Percentiles rank a stretch among this genome's conserved stretches.
Conservation (phyloP, 495 filamentous ascomycete genomes). For the Tuber brumale region DNA sequence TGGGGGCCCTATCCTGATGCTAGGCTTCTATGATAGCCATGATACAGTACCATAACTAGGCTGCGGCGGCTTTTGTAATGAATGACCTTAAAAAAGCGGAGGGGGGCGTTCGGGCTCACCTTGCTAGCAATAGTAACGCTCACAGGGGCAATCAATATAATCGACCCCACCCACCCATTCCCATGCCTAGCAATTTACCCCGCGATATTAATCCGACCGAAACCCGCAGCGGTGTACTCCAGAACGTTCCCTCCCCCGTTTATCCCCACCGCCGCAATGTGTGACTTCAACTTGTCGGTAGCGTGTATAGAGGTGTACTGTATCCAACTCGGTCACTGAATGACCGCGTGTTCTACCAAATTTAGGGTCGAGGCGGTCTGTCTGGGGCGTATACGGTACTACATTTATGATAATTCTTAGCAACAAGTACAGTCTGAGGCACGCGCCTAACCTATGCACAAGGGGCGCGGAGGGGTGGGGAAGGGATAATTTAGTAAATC, state of each 20-base stretch:
- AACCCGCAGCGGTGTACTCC: conserved; percentile 55
- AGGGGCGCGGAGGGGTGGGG: neutral
- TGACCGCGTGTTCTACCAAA: conserved; percentile 51
- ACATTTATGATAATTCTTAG: neutral
- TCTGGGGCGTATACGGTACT: conserved; percentile 54
- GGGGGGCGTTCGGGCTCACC: conserved; percentile 41
- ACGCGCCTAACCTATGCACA: neutral
- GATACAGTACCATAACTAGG: conserved; percentile 51
- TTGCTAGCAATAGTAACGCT: conserved; percentile 62
- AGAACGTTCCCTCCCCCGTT: conserved; percentile 66
- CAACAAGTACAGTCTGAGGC: neutral
- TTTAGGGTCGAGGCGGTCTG: conserved; percentile 45
- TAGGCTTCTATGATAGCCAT: conserved; percentile 48
- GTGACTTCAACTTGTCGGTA: conserved; percentile 84
- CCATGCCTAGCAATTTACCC: conserved; percentile 65
- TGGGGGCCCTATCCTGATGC: conserved; percentile 68
- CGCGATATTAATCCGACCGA: conserved; percentile 66
- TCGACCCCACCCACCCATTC: conserved; percentile 60
- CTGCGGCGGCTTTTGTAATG: conserved; percentile 57
- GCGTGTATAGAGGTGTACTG: conserved; percentile 60
- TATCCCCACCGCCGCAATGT: conserved; percentile 73
- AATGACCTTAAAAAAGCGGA: neutral
- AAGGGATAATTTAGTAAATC: conserved; percentile 16
- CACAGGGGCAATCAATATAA: conserved; percentile 69
- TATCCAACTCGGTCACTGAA: conserved; percentile 53